A percentile compares a stretch with the other conserved stretches of the same genome.
phyloP scores from a whole-genome alignment of 31 red algal species.

The Endocladia muricata region DNA sequence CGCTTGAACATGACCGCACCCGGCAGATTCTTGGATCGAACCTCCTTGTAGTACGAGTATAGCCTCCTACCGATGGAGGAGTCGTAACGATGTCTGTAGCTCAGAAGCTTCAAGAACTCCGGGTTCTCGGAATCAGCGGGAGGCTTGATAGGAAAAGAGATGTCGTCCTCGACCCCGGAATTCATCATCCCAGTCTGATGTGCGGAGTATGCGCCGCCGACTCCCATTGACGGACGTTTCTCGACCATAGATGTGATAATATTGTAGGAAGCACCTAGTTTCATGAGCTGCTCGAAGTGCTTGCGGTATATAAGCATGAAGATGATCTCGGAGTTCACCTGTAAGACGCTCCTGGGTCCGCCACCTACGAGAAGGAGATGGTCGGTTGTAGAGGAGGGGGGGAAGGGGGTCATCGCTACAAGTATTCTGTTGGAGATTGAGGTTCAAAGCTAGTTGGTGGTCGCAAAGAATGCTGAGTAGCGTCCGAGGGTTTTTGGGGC shows the following conservation, averaged over 20 bases:
- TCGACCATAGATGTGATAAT: conserved; percentile 19
- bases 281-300: conserved; percentile 22
- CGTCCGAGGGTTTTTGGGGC: too few species aligned
- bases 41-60: neutral
- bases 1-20: conserved; percentile 8
- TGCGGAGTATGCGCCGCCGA: conserved; percentile 6
- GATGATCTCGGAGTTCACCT: conserved; percentile 26
- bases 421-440: too few species aligned
- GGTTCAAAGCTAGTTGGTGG: too few species aligned
- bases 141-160: conserved; percentile 15
- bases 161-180: conserved; percentile 28
- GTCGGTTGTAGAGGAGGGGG: too few species aligned
- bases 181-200: conserved; percentile 35
- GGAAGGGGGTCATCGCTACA: too few species aligned
- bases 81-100: conserved; percentile 28
- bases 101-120: conserved; percentile 22
- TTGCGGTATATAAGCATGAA: conserved; percentile 19
- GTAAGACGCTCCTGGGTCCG: conserved; percentile 29
- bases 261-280: conserved; percentile 21
- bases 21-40: conserved; percentile 4
- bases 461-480: too few species aligned
- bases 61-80: neutral
- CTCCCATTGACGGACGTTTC: conserved; percentile 16
- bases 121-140: neutral
- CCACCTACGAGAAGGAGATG: conserved; percentile 40